These are phyloP conservation scores for Pythium myriotylum DNA, from an alignment of 352 stramenopile genomes.

Conservation along the genomic window DNA sequence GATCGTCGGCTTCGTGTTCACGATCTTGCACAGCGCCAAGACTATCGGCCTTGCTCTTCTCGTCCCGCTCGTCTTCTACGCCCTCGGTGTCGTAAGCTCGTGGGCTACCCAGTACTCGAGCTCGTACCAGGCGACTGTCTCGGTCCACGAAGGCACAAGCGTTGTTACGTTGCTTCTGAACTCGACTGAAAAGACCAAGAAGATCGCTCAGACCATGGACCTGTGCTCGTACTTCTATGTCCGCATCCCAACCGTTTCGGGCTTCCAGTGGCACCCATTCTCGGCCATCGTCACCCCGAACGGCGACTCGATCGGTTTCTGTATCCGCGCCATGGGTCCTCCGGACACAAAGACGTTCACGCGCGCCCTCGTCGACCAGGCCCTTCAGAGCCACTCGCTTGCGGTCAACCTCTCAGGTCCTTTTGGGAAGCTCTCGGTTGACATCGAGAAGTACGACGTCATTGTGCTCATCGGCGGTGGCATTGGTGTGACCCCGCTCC, in stretches of 20 bases:
- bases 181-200: conserved; percentile 52
- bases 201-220: conserved; percentile 58
- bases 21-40: conserved; percentile 66
- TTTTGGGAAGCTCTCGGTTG: conserved; percentile 63
- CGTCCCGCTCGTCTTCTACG: conserved; percentile 70
- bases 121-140: conserved; percentile 47
- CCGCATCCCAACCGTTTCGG: conserved; percentile 64
- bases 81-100: conserved; percentile 47
- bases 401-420: conserved; percentile 64
- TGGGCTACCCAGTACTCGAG: conserved; percentile 56
- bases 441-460: conserved; percentile 66
- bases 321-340: conserved; percentile 57
- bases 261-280: conserved; percentile 80
- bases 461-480: conserved; percentile 71
- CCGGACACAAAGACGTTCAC: conserved; percentile 46
- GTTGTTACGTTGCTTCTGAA: conserved; percentile 67
- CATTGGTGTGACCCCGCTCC: conserved; percentile 78
- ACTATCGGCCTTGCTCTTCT: conserved; percentile 56
- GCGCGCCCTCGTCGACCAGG: conserved; percentile 46
- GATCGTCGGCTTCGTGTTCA: conserved; percentile 75
- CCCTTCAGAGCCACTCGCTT: conserved; percentile 44
- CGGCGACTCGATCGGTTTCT: conserved; percentile 81
- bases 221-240: conserved; percentile 80
- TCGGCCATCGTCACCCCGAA: conserved; percentile 74
- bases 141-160: conserved; percentile 37